Conservation (phyloP, 345 rosid genomes). For the Stellera chamaejasme region DNA sequence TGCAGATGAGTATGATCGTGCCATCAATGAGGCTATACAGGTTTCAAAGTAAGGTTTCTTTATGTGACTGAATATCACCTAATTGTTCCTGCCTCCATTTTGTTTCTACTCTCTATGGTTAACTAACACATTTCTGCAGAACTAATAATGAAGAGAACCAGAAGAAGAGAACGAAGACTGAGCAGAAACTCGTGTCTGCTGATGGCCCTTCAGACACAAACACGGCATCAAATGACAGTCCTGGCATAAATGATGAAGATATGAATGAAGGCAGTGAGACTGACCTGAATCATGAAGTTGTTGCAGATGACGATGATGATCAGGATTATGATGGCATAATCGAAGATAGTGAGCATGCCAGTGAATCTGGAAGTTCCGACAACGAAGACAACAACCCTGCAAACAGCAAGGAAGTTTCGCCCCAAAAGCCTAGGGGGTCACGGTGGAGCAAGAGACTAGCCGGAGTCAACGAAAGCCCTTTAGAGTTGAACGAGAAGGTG, state of each 20-base stretch:
- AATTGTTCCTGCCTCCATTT: too few species aligned
- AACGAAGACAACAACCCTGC: slow-evolving; percentile 6
- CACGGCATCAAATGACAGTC: slow-evolving; percentile 16
- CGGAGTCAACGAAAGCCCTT: slow-evolving; percentile 18
- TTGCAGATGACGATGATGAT: slow-evolving; percentile 6
- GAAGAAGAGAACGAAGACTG: slow-evolving; percentile 10
- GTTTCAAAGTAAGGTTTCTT: slow-evolving; percentile 44
- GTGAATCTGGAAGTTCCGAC: slow-evolving; percentile 13
- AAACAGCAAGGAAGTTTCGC: not conserved
- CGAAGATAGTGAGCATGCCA: slow-evolving; percentile 13
- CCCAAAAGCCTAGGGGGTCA: slow-evolving; percentile 17
- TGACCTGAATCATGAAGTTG: slow-evolving; percentile 20
- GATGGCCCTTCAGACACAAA: slow-evolving; percentile 11
- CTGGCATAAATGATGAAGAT: slow-evolving; percentile 9
- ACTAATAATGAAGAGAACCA: slow-evolving; percentile 17
- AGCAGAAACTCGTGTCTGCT: slow-evolving; percentile 10
- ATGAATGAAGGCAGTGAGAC: slow-evolving; percentile 18
- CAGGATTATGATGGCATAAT: slow-evolving; percentile 16
- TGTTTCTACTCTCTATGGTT: not conserved
- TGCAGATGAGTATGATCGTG: slow-evolving; percentile 71
- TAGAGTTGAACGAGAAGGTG: slow-evolving; percentile 21
- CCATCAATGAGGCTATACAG: slow-evolving; percentile 60
- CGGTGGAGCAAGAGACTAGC: slow-evolving; percentile 29
- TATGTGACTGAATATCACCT: not conserved
- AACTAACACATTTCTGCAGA: slow-evolving; percentile 12